These are phyloP conservation scores for Cardiospermum halicacabum DNA, from an alignment of 345 rosid genomes.

Conservation along the genomic window DNA sequence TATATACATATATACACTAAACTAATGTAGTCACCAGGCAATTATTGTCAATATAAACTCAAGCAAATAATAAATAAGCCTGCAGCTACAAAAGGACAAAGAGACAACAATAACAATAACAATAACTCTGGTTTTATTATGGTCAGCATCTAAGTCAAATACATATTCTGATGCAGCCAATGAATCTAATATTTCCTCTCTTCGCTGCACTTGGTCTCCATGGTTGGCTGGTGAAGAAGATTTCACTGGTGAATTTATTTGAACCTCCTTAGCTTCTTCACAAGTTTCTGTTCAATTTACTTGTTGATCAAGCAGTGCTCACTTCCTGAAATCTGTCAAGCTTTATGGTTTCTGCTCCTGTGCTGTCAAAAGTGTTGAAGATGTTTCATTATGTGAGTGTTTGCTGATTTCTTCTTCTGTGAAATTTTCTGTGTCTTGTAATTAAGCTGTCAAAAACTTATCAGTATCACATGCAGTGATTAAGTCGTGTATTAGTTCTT, in stretches of 20 bases:
- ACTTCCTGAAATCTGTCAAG: slow-evolving; percentile 44
- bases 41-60: background rate
- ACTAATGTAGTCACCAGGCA: background rate
- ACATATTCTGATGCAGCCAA: slow-evolving; percentile 6
- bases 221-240: background rate
- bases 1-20: too few species aligned
- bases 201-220: background rate
- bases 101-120: background rate
- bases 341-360: background rate
- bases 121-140: background rate
- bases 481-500: too few species aligned
- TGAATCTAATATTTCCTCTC: background rate
- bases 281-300: background rate
- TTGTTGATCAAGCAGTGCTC: slow-evolving; percentile 36
- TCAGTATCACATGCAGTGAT: too few species aligned
- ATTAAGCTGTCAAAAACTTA: background rate
- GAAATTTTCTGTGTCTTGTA: background rate
- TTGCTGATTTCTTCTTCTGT: background rate
- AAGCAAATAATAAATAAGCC: too few species aligned
- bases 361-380: background rate
- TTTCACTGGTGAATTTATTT: background rate
- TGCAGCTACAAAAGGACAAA: background rate
- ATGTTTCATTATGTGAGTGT: background rate
- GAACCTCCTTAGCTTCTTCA: background rate
- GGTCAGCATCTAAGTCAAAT: background rate